Evolutionary conservation across 2,329 filamentous ascomycete genomes (phyloP).

Genomic region (Monilinia vaccinii-corymbosi): DNA sequence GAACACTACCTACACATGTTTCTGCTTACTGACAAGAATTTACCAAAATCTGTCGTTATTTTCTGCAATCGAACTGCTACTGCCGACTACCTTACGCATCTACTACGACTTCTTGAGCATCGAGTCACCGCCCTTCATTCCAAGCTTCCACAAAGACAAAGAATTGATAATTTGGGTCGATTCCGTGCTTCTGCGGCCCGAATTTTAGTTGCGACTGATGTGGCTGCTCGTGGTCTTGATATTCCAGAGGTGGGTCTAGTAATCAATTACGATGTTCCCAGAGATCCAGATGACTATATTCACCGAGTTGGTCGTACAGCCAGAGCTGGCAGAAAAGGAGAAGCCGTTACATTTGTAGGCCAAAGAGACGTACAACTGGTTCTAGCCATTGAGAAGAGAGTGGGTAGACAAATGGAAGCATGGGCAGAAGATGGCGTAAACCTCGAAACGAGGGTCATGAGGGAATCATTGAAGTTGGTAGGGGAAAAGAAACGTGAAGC

Average conservation of each 20-base stretch:
- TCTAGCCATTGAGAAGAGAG: conserved; percentile 79
- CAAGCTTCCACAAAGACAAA: conserved; percentile 71
- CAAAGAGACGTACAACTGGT: conserved; percentile 88
- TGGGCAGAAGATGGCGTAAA: conserved; percentile 91
- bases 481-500: conserved; percentile 93
- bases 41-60: conserved; percentile 71
- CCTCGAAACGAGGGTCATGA: conserved; percentile 79
- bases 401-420: conserved; percentile 69
- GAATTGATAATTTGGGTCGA: conserved; percentile 77
- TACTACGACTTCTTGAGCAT: conserved; percentile 77
- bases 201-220: conserved; percentile 89
- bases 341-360: conserved; percentile 79
- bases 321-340: conserved; percentile 75
- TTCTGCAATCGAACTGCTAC: conserved; percentile 92
- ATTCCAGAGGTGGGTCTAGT: conserved; percentile 88
- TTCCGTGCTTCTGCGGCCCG: conserved; percentile 86
- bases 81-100: conserved; percentile 80
- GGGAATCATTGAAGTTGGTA: conserved; percentile 79
- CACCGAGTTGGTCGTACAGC: conserved; percentile 94
- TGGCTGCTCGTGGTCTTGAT: conserved; percentile 88
- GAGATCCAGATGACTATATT: conserved; percentile 96
- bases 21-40: conserved; percentile 68
- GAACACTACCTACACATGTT: conserved; percentile 92
- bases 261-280: conserved; percentile 89
- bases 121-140: conserved; percentile 89